These are phyloP conservation scores for Mimosa pudica DNA, from an alignment of 306 rosid species.

Conservation along the genomic window DNA sequence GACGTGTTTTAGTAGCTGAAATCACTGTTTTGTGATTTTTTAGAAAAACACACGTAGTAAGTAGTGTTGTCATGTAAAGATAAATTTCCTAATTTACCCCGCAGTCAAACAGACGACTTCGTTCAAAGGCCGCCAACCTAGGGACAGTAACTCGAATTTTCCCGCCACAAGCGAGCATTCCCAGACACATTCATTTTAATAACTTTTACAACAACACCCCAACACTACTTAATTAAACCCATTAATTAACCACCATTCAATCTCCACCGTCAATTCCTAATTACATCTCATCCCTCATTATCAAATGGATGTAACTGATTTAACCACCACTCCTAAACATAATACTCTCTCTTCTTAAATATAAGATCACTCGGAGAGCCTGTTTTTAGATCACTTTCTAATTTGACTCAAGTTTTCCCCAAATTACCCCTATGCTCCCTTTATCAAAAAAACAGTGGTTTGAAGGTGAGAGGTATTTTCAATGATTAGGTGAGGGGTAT, in stretches of 20 bases:
- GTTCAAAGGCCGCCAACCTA: conserved; percentile 25
- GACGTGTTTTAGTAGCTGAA: no score
- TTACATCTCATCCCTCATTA: neutral
- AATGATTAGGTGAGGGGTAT: no score
- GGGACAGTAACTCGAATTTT: conserved; percentile 34
- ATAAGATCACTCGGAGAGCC: no score
- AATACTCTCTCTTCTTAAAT: no score
- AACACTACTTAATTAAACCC: neutral
- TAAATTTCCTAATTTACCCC: neutral
- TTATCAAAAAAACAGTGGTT: no score
- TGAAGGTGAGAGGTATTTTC: no score
- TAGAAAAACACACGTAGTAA: neutral
- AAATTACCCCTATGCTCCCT: no score
- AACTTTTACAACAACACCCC: neutral
- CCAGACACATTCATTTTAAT: conserved; percentile 19
- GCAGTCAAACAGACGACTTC: conserved; percentile 30
- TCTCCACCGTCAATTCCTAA: conserved; percentile 24
- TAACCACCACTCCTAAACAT: neutral
- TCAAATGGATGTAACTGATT: conserved; percentile 5
- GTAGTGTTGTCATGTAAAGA: neutral
- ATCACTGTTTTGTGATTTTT: no score
- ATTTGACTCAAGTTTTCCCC: no score
- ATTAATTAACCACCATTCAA: neutral
- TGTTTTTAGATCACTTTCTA: no score
- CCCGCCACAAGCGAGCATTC: conserved; percentile 51